phyloP scores from a whole-genome alignment of 2,329 filamentous ascomycete species.

The Aureobasidium sp. region DNA sequence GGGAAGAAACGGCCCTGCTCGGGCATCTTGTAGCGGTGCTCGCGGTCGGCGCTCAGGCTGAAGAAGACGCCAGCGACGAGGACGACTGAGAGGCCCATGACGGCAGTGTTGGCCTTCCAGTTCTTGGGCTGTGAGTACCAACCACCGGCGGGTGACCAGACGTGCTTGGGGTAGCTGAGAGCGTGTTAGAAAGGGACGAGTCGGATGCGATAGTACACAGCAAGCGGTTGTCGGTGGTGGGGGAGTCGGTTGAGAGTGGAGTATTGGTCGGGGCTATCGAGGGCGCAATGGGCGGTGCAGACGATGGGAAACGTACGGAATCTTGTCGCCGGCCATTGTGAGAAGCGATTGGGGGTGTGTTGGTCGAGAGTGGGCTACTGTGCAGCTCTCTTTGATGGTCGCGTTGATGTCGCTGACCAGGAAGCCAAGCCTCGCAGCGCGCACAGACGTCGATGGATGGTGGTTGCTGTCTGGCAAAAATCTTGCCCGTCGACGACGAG shows the following conservation, averaged over 20 bases:
- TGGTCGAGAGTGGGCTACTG: background rate
- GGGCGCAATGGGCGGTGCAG: background rate
- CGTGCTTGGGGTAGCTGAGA: conserved; percentile 88
- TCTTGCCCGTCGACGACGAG: conserved; percentile 10
- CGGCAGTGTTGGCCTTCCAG: conserved; percentile 86
- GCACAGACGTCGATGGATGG: background rate
- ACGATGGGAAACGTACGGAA: conserved; percentile 48
- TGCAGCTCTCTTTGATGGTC: background rate
- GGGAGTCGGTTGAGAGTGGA: background rate
- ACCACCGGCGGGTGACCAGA: conserved; percentile 97
- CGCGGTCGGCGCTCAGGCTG: conserved; percentile 66
- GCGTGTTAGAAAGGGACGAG: background rate
- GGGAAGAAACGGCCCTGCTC: conserved; percentile 72
- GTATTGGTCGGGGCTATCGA: background rate
- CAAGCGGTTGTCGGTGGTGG: background rate
- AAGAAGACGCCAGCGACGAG: conserved; percentile 63
- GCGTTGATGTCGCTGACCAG: background rate
- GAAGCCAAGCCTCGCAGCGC: background rate
- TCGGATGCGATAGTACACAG: background rate
- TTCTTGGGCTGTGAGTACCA: conserved; percentile 95
- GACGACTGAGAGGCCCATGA: conserved; percentile 62
- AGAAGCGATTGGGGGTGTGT: background rate
- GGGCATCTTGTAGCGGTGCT: conserved; percentile 68
- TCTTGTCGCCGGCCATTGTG: conserved; percentile 57
- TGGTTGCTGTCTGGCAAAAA: conserved; percentile 1